Base-by-base conservation (phyloP, 2,329 filamentous ascomycete genomes). In the Trichoderma sp. region DNA sequence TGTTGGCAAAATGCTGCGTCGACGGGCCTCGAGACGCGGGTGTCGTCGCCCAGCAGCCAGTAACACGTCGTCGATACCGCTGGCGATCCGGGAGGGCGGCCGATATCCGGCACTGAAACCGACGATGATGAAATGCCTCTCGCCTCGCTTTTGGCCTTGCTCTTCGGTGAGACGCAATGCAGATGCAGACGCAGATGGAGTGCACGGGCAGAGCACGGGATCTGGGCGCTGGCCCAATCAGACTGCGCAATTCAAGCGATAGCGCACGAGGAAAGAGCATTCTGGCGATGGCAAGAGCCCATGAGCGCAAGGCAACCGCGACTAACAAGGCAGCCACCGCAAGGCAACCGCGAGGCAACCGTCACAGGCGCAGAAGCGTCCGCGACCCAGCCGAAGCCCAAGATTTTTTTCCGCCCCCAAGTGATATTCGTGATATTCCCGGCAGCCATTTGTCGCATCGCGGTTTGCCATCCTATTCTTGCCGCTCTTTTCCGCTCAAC, bases 221-320 rank as follows among this genome's bases (percentile, higher is more conserved):
- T 27, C 24, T 24, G 13, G 31, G 10, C n/a, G 21, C 19, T 40
- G 31, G 55, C 33, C 70, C 70, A 71, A 71, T 71, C 63, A 71
- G 37, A 56, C 27, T 13, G 19, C 61, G 21, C 33, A 33, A 58
- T 33, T 21, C 61, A 66, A 66, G 67, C 61, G 65, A 62, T 49
- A 29, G 31, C 21, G 33, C 37, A 40, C 40, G 52, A 47, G 19
- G 33, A 14, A 14, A 31, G 29, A 37, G n/a, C n/a, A 43, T 55
- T 61, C 35, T 21, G 47, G 35, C n/a, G 49, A 56, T 31, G 40
- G 40, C 40, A 43, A 16, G 19, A 43, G 40, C 40, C 40, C 40
- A 43, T 43, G 35, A 29, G 35, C 27, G 6, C 62, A 65, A 65
- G 62, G 62, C 62, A 65, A 11, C 62, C n/a, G n/a, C 62, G 53